Percentiles rank a stretch among this genome's conserved stretches.
Evolutionary conservation across 345 rosid genomes (phyloP).

Genomic region (Corymbia maculata): DNA sequence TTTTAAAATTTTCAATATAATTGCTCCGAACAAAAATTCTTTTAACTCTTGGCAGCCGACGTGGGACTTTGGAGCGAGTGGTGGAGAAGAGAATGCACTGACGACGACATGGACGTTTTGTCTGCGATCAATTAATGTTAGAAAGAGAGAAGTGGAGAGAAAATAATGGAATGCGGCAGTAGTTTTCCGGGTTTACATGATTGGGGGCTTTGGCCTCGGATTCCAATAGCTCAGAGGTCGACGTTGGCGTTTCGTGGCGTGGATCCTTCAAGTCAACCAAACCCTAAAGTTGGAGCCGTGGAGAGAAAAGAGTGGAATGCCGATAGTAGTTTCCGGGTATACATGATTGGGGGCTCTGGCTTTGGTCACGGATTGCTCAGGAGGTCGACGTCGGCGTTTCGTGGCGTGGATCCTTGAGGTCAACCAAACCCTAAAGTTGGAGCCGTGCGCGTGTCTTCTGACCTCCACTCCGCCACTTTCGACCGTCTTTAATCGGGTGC

Average conservation of each 20-base stretch:
- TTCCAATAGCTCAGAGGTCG: not conserved
- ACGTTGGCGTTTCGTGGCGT: not conserved
- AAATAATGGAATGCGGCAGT: not conserved
- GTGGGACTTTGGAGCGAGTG: no score
- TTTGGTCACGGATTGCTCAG: not conserved
- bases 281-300: not conserved
- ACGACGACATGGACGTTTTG: no score
- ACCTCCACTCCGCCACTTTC: not conserved
- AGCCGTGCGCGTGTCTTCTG: not conserved
- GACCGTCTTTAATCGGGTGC: not conserved
- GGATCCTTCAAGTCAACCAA: not conserved
- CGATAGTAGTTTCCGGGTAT: not conserved
- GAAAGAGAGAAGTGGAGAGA: not conserved
- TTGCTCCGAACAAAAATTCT: no score
- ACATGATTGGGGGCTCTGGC: not conserved
- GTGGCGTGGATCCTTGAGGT: not conserved
- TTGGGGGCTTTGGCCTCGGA: not conserved
- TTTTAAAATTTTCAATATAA: no score
- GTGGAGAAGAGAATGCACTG: no score
- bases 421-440: not conserved
- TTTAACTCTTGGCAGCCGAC: no score
- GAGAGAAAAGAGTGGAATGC: not conserved
- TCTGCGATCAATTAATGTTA: no score
- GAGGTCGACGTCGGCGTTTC: not conserved
- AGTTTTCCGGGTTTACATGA: not conserved